Evolutionary conservation across 75 land plant species (phyloP).

Genomic region (Picea glauca): DNA sequence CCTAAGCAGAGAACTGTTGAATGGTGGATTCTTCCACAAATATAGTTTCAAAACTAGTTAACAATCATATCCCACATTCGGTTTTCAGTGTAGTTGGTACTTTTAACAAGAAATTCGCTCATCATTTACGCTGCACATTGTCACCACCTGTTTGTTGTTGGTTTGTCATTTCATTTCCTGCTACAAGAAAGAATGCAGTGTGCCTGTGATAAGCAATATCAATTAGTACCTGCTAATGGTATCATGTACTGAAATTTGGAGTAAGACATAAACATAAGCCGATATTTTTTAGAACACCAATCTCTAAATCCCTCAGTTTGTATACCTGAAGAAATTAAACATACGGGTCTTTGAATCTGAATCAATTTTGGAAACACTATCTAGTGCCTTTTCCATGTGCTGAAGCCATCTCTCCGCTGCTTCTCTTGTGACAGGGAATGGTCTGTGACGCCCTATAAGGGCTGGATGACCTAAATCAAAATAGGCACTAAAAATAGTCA

Average conservation of each 20-base stretch:
- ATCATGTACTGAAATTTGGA: neutral
- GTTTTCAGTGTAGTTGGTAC: no score
- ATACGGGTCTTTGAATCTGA: slow-evolving; percentile 70
- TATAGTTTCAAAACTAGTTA: no score
- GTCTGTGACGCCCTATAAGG: slow-evolving; percentile 83
- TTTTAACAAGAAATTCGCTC: neutral
- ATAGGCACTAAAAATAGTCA: neutral
- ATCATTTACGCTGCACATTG: neutral
- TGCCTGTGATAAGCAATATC: slow-evolving; percentile 46
- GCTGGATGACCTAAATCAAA: slow-evolving; percentile 79
- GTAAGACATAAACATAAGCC: neutral
- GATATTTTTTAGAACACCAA: neutral
- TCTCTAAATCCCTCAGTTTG: neutral
- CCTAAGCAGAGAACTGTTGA: no score
- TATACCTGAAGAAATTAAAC: slow-evolving; percentile 90
- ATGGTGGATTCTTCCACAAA: no score
- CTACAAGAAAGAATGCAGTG: slow-evolving; percentile 93
- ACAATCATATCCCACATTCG: no score
- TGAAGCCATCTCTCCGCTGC: slow-evolving; percentile 93
- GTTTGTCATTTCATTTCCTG: slow-evolving; percentile 79
- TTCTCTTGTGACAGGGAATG: slow-evolving; percentile 80
- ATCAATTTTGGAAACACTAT: slow-evolving; percentile 60
- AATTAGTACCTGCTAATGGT: neutral
- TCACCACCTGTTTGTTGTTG: slow-evolving; percentile 28
- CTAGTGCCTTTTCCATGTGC: slow-evolving; percentile 85